Evolutionary conservation across 192 early-diverging fungal genomes (phyloP), one percentile per base, ranked within the genome.

Genomic region (Backusella psychrophila): DNA sequence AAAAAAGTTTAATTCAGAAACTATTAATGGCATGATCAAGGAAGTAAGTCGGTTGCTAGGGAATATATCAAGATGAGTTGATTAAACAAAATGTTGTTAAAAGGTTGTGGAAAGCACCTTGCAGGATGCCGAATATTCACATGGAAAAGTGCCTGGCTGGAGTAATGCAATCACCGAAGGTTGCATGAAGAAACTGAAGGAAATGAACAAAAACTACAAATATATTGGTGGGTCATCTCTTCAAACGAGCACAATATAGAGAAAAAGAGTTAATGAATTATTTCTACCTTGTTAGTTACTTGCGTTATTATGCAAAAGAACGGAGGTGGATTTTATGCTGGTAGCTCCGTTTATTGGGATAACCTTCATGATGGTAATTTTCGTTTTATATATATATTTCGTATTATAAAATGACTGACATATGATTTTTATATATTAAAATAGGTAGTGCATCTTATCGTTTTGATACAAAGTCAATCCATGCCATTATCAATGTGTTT

Each of bases 231-330:
- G 44, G 29, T 29, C 53, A 59, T 59, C 53, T 23, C 56, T 4
- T 29, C 33, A 44, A 44, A n/a, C 35, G 26, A 56, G 35, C 3
- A 33, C 3, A 2, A 3, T 33, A 33, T 33, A 33, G n/a, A n/a
- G n/a, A n/a, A n/a, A 33, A 0, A 3, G 33, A 33, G 33, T 3
- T 33, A 33, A 33, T 33, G 3, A 33, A 33, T 33, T 33, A 33
- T 33, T 33, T 33, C 1, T 33, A 3, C 33, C 2, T 33, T 33
- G 33, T 33, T 53, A 87, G 86, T 94, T 9, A 94, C 92, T 8
- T 94, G 92, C 78, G 89, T 92, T 31, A 93, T 94, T 52, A 90
- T 94, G 90, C 93, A 94, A 85, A 92, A 91, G 79, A 94, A 91
- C 81, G 92, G 93, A 14, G 92, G 91, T 33, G 93, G 93, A 31